Conservation (phyloP, 768 basidiomycete species). For the Tricholoma furcatifolium region DNA sequence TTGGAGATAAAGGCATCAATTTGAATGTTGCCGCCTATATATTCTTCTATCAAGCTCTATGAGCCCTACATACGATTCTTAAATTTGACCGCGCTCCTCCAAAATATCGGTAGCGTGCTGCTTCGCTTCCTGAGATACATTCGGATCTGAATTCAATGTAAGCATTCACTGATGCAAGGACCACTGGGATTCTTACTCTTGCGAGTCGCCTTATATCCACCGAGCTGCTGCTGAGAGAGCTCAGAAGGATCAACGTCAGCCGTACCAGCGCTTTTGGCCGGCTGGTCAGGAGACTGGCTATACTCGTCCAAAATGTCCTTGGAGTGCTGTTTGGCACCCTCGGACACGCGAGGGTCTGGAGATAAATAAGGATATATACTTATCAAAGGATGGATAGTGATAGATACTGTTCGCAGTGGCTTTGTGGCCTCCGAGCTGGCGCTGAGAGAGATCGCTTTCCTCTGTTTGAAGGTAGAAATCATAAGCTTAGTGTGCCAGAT, state of each 20-base stretch:
- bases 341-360: background rate
- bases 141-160: constrained; percentile 16
- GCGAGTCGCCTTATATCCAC: constrained; percentile 30
- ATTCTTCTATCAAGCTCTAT: too few species aligned
- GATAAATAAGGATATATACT: background rate
- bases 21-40: too few species aligned
- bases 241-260: background rate
- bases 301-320: background rate
- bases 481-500: background rate
- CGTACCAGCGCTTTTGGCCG: background rate
- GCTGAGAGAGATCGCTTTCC: too few species aligned
- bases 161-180: background rate
- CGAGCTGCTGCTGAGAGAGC: constrained; percentile 13
- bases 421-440: too few species aligned
- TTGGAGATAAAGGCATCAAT: too few species aligned
- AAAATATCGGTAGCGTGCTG: background rate
- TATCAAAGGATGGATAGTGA: background rate
- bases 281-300: background rate
- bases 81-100: background rate
- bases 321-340: background rate
- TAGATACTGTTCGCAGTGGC: too few species aligned
- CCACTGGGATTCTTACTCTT: constrained; percentile 20
- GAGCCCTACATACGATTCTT: too few species aligned
- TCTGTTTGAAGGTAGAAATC: background rate
- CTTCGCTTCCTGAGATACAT: constrained; percentile 21